A percentile compares a stretch with the other conserved stretches of the same genome.
phyloP scores from a whole-genome alignment of 73 alveolate species.

The Paramecium bursaria region DNA sequence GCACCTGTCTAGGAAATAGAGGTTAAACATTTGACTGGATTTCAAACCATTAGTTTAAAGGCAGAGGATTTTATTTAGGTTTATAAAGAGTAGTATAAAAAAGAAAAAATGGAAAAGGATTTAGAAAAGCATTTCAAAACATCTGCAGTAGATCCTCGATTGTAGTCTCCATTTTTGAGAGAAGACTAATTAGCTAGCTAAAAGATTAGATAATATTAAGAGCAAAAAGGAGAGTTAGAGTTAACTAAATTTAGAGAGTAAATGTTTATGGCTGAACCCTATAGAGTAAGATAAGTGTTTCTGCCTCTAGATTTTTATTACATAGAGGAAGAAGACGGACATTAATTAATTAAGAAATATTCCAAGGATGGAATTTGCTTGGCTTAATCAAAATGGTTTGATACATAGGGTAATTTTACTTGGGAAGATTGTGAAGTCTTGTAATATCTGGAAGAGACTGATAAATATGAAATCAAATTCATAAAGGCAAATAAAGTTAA shows the following conservation, averaged over 20 bases:
- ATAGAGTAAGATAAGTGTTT: slow-evolving; percentile 6
- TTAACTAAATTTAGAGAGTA: slow-evolving; percentile 34
- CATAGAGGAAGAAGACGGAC: slow-evolving; percentile 62
- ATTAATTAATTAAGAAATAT: slow-evolving; percentile 49
- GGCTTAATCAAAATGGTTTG: slow-evolving; percentile 68
- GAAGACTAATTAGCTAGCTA: not conserved
- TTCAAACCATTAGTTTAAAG: slow-evolving; percentile 31
- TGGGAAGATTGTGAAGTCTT: slow-evolving; percentile 63
- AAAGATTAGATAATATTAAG: slow-evolving; percentile 4
- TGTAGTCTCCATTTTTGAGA: slow-evolving; percentile 35
- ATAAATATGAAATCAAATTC: slow-evolving; percentile 62
- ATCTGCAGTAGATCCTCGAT: slow-evolving; percentile 55
- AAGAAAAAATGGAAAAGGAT: slow-evolving; percentile 22
- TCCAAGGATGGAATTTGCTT: slow-evolving; percentile 53
- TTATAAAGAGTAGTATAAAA: slow-evolving; percentile 13
- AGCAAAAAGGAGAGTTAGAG: slow-evolving; percentile 38
- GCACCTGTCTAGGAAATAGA: slow-evolving; percentile 21
- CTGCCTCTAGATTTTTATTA: slow-evolving; percentile 69
- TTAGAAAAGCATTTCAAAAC: slow-evolving; percentile 29
- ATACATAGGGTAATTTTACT: slow-evolving; percentile 61
- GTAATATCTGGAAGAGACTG: slow-evolving; percentile 29
- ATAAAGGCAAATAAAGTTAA: slow-evolving; percentile 35
- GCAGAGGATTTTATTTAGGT: slow-evolving; percentile 39
- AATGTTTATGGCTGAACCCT: slow-evolving; percentile 43
- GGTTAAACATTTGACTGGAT: slow-evolving; percentile 47